phyloP scores from a whole-genome alignment of 2,329 filamentous ascomycete species.

The Fusarium sambucinum region DNA sequence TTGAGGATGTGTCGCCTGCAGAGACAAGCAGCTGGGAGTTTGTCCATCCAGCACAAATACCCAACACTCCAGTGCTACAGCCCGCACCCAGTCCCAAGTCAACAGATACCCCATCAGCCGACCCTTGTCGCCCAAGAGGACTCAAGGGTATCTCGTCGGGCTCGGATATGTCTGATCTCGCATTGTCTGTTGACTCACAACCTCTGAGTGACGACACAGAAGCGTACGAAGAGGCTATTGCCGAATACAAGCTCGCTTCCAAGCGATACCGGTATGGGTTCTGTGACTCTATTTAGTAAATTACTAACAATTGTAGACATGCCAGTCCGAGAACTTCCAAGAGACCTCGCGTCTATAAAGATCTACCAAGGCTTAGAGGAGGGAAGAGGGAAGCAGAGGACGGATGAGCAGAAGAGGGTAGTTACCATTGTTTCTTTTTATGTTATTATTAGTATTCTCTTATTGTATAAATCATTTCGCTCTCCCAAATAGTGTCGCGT shows the following conservation, averaged over 20 bases:
- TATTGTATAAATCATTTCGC: not conserved
- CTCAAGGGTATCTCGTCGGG: not conserved
- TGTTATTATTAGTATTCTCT: not conserved
- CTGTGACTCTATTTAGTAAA: not conserved
- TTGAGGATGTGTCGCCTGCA: not conserved
- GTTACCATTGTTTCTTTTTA: not conserved
- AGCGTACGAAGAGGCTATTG: not conserved
- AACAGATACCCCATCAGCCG: too few relatives aligned
- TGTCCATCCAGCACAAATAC: not conserved
- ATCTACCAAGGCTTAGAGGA: not conserved
- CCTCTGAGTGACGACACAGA: not conserved
- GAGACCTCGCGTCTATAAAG: not conserved
- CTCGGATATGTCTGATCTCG: conserved; percentile 19
- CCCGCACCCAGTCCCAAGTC: not conserved
- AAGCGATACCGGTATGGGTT: not conserved
- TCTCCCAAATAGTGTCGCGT: not conserved
- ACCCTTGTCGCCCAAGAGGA: not conserved
- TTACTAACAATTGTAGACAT: not conserved
- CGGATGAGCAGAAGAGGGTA: not conserved
- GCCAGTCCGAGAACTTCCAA: not conserved
- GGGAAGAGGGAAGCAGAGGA: not conserved
- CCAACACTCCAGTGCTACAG: not conserved
- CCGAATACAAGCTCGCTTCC: not conserved
- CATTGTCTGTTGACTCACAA: not conserved
- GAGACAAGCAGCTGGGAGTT: conserved; percentile 24